A percentile compares a stretch with the other conserved stretches of the same genome.
These are phyloP conservation scores for Cytospora piceae DNA, from an alignment of 2,329 filamentous ascomycete species.

Conservation along the genomic window DNA sequence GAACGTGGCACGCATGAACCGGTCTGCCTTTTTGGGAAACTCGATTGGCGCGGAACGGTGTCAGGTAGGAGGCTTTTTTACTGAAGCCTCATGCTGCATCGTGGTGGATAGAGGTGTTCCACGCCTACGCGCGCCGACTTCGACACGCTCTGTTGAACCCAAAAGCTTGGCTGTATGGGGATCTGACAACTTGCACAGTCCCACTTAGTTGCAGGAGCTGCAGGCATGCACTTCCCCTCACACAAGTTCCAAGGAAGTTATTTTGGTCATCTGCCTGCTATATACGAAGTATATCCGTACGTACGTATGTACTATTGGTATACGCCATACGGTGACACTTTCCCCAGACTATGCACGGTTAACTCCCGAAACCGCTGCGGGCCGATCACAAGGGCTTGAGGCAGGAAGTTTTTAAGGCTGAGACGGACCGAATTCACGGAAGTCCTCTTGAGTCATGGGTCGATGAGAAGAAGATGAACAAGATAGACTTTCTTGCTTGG, in stretches of 20 bases:
- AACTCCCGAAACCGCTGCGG: slow-evolving; percentile 1
- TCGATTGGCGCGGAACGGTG: not conserved
- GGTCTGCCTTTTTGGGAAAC: not conserved
- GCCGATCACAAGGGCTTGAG: not conserved
- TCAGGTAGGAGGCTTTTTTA: not conserved
- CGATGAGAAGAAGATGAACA: not conserved
- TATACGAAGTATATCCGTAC: not conserved
- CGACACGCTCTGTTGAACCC: not conserved
- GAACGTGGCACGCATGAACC: not conserved
- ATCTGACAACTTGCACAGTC: not conserved
- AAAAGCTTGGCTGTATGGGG: not conserved
- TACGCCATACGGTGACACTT: not conserved
- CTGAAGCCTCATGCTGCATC: not conserved
- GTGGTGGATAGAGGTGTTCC: not conserved
- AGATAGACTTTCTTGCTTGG: not conserved
- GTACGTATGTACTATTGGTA: not conserved
- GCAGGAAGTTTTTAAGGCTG: not conserved
- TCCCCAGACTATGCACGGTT: slow-evolving; percentile 2
- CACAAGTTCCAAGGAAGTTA: slow-evolving; percentile 3
- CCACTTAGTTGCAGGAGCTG: slow-evolving; percentile 2
- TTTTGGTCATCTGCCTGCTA: not conserved
- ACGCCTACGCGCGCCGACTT: not conserved
- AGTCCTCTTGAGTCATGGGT: not conserved
- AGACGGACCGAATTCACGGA: not conserved
- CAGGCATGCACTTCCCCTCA: slow-evolving; percentile 1